Evolutionary conservation across 306 rosid genomes (phyloP).

Genomic region (Cucumis sativus): Cucumber_9930_V3 NC_026655.2:8661501-8662000

Average conservation of each 20-base stretch:
- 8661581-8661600: too few species aligned
- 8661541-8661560: too few species aligned
- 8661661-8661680: too few species aligned
- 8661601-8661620: too few species aligned
- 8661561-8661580: too few species aligned
- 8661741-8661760: not conserved
- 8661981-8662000: not conserved
- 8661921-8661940: slow-evolving; percentile 99
- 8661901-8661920: slow-evolving; percentile 70
- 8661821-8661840: not conserved
- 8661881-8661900: slow-evolving; percentile 61
- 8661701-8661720: too few species aligned
- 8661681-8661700: too few species aligned
- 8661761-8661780: not conserved
- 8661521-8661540: too few species aligned
- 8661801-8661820: not conserved
- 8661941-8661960: slow-evolving; percentile 38
- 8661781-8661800: not conserved
- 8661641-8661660: too few species aligned
- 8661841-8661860: slow-evolving; percentile 13
- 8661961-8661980: not conserved
- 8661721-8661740: too few species aligned
- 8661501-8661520: too few species aligned
- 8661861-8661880: slow-evolving; percentile 64
- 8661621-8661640: too few species aligned